Conservation (phyloP, 176 grass and related monocot genomes). For the Cenchrus purpureus region DNA sequence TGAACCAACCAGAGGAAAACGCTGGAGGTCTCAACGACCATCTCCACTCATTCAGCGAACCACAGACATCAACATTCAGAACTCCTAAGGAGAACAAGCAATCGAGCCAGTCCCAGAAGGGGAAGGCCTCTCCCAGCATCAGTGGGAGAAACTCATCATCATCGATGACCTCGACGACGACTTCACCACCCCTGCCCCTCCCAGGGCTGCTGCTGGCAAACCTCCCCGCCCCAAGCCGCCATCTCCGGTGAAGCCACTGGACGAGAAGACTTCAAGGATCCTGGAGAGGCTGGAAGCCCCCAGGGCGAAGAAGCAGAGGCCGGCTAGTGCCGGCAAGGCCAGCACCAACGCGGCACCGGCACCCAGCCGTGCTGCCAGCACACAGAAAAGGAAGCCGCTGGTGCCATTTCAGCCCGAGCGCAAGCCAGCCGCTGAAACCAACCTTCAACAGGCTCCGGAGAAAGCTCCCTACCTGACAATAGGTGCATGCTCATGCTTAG, state of each 20-base stretch:
- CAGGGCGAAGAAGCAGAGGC: slow-evolving; percentile 63
- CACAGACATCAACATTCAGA: slow-evolving; percentile 18
- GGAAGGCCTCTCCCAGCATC: slow-evolving; percentile 51
- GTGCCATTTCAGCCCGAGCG: slow-evolving; percentile 58
- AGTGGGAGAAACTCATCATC: slow-evolving; percentile 85
- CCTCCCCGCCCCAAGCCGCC: slow-evolving; percentile 30
- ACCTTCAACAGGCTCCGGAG: slow-evolving; percentile 66
- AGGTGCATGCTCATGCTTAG: neutral
- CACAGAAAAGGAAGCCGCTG: slow-evolving; percentile 63
- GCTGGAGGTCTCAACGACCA: slow-evolving; percentile 15
- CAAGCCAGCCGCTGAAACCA: slow-evolving; percentile 67
- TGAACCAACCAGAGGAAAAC: slow-evolving; percentile 14
- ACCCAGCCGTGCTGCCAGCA: slow-evolving; percentile 33
- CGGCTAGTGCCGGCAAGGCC: slow-evolving; percentile 9
- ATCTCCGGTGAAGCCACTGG: slow-evolving; percentile 55
- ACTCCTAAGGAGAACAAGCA: slow-evolving; percentile 26
- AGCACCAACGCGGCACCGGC: slow-evolving; percentile 17
- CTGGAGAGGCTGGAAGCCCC: slow-evolving; percentile 86
- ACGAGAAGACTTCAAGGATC: slow-evolving; percentile 85
- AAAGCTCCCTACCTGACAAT: slow-evolving; percentile 40
- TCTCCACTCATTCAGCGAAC: slow-evolving; percentile 45
- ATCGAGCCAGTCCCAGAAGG: slow-evolving; percentile 40
- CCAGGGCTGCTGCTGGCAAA: slow-evolving; percentile 30
- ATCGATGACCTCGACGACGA: slow-evolving; percentile 55
- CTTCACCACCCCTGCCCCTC: slow-evolving; percentile 34